Conservation (phyloP, 108 stramenopile genomes). For the Nitzschia sp. region DNA sequence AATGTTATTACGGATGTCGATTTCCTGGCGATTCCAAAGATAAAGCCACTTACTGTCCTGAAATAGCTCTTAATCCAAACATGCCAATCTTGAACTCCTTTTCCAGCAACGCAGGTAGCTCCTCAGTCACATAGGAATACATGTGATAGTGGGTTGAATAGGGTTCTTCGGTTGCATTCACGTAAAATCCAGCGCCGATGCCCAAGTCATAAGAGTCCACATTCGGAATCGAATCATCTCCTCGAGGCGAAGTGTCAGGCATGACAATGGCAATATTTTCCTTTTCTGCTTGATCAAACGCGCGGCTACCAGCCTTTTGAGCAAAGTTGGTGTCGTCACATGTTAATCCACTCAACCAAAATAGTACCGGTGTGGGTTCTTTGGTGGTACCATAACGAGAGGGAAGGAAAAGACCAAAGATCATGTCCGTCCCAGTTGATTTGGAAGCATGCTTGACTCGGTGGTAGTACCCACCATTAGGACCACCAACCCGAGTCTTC, state of each 20-base stretch:
- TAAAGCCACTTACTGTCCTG: constrained; percentile 71
- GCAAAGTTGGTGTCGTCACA: constrained; percentile 97
- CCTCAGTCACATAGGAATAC: constrained; percentile 93
- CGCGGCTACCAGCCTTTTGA: constrained; percentile 80
- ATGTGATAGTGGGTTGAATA: constrained; percentile 89
- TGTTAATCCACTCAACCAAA: constrained; percentile 93
- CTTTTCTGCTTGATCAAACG: constrained; percentile 72
- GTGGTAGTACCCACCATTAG: constrained; percentile 63
- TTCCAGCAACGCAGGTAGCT: constrained; percentile 81
- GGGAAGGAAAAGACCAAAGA: constrained; percentile 74
- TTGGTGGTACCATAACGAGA: constrained; percentile 38
- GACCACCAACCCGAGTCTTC: constrained; percentile 53
- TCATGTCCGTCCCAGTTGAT: constrained; percentile 72
- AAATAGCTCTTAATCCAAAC: constrained; percentile 58
- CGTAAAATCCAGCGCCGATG: constrained; percentile 96
- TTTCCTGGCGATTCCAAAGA: not conserved
- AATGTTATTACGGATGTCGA: no score
- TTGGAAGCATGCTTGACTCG: constrained; percentile 70
- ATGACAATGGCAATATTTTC: constrained; percentile 90
- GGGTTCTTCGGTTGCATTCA: constrained; percentile 90
- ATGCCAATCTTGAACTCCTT: constrained; percentile 54
- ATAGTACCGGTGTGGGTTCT: constrained; percentile 62
- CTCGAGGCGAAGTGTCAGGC: constrained; percentile 96
- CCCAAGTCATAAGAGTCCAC: constrained; percentile 95
- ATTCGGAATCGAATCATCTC: constrained; percentile 71